Conservation (phyloP, 208 protist species). For the Acanthamoeba royreba region DNA sequence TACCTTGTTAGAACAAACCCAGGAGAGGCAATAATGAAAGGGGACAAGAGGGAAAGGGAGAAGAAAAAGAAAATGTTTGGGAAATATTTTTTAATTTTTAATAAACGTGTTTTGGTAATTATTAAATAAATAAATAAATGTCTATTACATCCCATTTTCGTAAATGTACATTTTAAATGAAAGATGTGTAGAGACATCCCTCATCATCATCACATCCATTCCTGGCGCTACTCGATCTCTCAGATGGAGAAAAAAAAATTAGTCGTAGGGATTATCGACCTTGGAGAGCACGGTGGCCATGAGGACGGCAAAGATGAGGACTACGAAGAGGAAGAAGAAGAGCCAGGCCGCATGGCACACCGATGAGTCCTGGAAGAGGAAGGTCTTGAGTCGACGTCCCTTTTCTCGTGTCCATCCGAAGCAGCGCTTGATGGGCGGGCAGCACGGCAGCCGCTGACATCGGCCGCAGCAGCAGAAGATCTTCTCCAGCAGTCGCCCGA, state of each 20-base stretch:
- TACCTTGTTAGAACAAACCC: too few species aligned
- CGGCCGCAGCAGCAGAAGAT: not conserved
- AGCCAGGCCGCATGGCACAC: constrained; percentile 24
- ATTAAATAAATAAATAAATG: not conserved
- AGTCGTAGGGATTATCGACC: constrained; percentile 1
- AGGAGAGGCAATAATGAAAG: too few species aligned
- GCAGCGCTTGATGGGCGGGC: not conserved
- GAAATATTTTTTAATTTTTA: too few species aligned
- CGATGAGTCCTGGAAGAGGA: constrained; percentile 13
- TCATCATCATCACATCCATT: not conserved
- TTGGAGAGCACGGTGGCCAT: constrained; percentile 12
- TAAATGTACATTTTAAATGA: not conserved
- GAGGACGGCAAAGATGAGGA: not conserved
- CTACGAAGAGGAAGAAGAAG: not conserved
- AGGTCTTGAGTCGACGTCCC: not conserved
- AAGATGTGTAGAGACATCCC: not conserved
- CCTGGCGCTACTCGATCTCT: not conserved
- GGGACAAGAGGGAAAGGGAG: not conserved
- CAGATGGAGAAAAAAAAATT: not conserved
- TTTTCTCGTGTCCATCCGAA: not conserved
- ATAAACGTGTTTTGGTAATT: not conserved
- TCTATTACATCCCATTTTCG: not conserved
- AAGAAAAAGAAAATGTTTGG: not conserved
- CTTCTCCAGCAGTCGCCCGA: too few species aligned
- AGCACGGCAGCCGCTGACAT: not conserved